Evolutionary conservation across 441 rosid genomes (phyloP).

Genomic region (Aleurites moluccanus): DNA sequence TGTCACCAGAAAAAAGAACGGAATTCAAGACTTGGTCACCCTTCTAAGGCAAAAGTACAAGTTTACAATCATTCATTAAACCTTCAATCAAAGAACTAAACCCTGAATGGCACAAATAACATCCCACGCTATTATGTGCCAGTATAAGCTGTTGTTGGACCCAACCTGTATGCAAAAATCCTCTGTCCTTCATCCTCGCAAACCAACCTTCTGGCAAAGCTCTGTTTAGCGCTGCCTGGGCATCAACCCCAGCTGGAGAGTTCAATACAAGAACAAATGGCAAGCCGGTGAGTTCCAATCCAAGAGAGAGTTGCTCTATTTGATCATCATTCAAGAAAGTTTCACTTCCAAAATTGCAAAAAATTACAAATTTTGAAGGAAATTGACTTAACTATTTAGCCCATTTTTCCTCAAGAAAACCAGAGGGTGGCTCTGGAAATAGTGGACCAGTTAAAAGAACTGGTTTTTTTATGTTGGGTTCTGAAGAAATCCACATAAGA

Average conservation of each 20-base stretch:
- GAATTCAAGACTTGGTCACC: conserved; percentile 43
- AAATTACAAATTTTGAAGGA: conserved; percentile 26
- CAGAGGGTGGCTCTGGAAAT: conserved; percentile 27
- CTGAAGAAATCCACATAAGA: conserved; percentile 26
- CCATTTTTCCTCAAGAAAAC: conserved; percentile 33
- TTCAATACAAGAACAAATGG: conserved; percentile 39
- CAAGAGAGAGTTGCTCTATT: conserved; percentile 30
- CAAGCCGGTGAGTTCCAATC: conserved; percentile 31
- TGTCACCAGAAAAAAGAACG: conserved; percentile 26
- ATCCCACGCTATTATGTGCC: conserved; percentile 30
- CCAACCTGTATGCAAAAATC: conserved; percentile 36
- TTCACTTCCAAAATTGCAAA: conserved; percentile 41
- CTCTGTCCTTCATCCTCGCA: conserved; percentile 29
- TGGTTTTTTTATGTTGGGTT: conserved; percentile 23
- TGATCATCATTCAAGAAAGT: conserved; percentile 31
- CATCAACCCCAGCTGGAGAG: conserved; percentile 19
- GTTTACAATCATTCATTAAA: conserved; percentile 30
- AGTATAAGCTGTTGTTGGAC: conserved; percentile 36
- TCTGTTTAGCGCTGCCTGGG: conserved; percentile 2
- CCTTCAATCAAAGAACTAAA: conserved; percentile 39
- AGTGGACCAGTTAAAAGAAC: conserved; percentile 22
- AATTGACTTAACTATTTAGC: conserved; percentile 30
- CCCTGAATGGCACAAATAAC: conserved; percentile 37
- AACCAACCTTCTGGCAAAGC: conserved; percentile 29
- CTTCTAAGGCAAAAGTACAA: conserved; percentile 40